Base-by-base conservation (phyloP, 169 alveolate species). In the Plasmodium adleri region DNA sequence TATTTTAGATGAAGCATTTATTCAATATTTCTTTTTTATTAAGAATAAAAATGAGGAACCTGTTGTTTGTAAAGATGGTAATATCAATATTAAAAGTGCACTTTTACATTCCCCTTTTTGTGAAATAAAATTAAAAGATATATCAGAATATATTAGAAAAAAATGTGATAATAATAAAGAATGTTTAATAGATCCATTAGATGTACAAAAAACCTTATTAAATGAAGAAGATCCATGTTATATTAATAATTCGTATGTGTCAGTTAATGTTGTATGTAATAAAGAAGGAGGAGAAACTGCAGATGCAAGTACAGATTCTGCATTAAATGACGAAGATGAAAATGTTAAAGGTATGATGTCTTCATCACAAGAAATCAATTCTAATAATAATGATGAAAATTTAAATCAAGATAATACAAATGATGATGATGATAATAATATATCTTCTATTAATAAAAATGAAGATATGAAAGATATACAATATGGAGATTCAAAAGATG, bases 21-120 rank as follows among this genome's bases (percentile, higher is more conserved):
- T 64, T 49, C 67, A 64, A 9, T 78, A 78, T 78, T 64, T 49
- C 20, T 78, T 78, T 66, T 50, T 78, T 26, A 28, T 78, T 15
- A 78, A 78, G 10, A 78, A 78, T 52, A 78, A 78, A 17, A 78
- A 78, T 78, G 54, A 50, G 15, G 89, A 78, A 22, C 75, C 75
- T 28, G 17, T 78, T 24, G 39, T 45, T 8, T 78, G 89, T 50
- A 63, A 52, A 24, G 60, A 50, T 47, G 76, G 89, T n/a, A 47
- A 50, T 2, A 3, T 78, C 8, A 26, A 32, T 15, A 54, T 78
- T 0, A 78, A 78, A 0, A 78, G 76, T 45, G 89, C 89, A 13
- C 10, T 52, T 6, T 28, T 78, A 12, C 89, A 78, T 43, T 78
- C 72, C 7, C 72, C 88, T 0, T 54, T 85, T 50, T 49, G 71